These are phyloP conservation scores for Candida sanyaensis DNA, from an alignment of 1,139 yeast species.

Conservation along the genomic window DNA sequence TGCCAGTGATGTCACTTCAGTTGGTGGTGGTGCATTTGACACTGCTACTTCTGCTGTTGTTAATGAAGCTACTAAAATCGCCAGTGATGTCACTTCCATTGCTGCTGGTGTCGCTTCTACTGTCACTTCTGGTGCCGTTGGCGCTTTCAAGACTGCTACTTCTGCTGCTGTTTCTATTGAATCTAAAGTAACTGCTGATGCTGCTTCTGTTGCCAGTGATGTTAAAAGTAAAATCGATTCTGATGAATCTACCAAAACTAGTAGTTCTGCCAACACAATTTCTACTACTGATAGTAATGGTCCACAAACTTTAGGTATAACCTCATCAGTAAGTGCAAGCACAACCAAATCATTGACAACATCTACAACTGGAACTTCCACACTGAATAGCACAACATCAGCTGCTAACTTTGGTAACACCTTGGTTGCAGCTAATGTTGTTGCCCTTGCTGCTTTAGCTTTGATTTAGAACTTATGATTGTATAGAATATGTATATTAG, in stretches of 20 bases:
- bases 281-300: background rate
- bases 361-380: background rate
- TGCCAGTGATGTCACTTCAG: conserved; percentile 5
- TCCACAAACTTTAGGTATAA: background rate
- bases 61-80: background rate
- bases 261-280: background rate
- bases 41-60: conserved; percentile 5
- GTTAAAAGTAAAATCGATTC: background rate
- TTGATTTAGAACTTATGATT: conserved; percentile 2
- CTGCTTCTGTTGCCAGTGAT: background rate
- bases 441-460: conserved; percentile 6
- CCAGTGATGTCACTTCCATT: conserved; percentile 7
- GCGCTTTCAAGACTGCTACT: conserved; percentile 6
- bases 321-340: conserved; percentile 1
- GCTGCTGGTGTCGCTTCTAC: conserved; percentile 1
- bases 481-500: background rate
- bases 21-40: conserved; percentile 2
- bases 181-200: background rate
- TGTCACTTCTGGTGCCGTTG: conserved; percentile 5
- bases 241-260: background rate
- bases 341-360: conserved; percentile 1
- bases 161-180: conserved; percentile 4
- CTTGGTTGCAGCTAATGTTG: conserved; percentile 1
- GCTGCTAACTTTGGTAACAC: conserved; percentile 4
- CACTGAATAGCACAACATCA: background rate